Conservation (phyloP, 306 rosid genomes). For the Benincasa hispida region DNA sequence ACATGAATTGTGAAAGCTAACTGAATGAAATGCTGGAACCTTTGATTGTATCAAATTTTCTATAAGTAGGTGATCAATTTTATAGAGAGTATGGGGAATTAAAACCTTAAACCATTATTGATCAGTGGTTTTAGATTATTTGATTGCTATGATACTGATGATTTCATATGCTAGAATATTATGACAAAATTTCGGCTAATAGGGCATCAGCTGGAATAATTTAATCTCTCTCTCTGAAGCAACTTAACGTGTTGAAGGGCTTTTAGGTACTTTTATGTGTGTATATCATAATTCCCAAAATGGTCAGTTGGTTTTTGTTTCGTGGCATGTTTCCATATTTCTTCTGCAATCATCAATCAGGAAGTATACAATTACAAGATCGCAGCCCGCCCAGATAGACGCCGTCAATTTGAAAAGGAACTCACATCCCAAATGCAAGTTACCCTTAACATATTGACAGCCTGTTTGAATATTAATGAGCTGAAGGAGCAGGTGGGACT, state of each 20-base stretch:
- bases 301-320: conserved; percentile 8
- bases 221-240: background rate
- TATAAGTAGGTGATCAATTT: background rate
- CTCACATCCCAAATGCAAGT: conserved; percentile 88
- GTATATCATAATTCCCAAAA: background rate
- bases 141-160: background rate
- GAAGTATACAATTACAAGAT: conserved; percentile 90
- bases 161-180: background rate
- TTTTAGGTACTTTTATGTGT: background rate
- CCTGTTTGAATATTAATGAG: conserved; percentile 76
- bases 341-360: conserved; percentile 31
- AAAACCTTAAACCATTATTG: background rate
- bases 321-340: conserved; percentile 10
- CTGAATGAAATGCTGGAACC: background rate
- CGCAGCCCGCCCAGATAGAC: conserved; percentile 98
- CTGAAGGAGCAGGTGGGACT: conserved; percentile 87
- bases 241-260: background rate
- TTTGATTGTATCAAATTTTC: background rate
- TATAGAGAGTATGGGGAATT: background rate
- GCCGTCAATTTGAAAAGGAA: conserved; percentile 95
- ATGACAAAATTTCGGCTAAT: background rate
- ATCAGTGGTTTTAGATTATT: background rate
- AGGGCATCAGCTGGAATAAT: background rate
- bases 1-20: background rate
- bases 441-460: conserved; percentile 81